Conservation (phyloP, 805 yeast genomes). For the Cyberlindnera samutprakarnensis region DNA sequence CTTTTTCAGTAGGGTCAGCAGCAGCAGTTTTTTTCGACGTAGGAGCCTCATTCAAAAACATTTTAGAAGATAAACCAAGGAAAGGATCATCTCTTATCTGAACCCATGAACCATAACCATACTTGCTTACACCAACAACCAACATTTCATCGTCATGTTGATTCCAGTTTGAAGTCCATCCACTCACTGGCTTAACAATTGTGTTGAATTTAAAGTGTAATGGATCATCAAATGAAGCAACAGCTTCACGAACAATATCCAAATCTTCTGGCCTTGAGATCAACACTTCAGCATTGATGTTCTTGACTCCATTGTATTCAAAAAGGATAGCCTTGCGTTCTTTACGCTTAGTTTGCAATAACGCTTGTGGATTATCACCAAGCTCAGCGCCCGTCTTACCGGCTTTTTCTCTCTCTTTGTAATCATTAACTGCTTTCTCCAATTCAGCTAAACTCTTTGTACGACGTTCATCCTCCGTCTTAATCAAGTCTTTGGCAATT, state of each 20-base stretch:
- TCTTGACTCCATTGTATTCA: conserved; percentile 81
- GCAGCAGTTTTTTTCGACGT: conserved; percentile 25
- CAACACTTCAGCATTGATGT: conserved; percentile 84
- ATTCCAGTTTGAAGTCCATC: conserved; percentile 89
- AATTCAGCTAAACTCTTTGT: conserved; percentile 44
- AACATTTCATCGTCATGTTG: conserved; percentile 79
- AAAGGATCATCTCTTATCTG: conserved; percentile 95
- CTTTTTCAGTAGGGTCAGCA: conserved; percentile 16
- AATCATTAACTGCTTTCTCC: conserved; percentile 53
- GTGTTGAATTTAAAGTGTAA: conserved; percentile 50
- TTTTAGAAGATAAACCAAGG: conserved; percentile 75
- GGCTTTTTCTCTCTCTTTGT: conserved; percentile 35
- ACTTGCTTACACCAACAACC: conserved; percentile 78
- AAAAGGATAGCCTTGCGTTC: conserved; percentile 88
- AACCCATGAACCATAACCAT: conserved; percentile 94
- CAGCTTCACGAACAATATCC: conserved; percentile 49
- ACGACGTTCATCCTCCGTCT: conserved; percentile 60
- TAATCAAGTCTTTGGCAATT: conserved; percentile 52
- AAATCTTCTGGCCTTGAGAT: conserved; percentile 81
- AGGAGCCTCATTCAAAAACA: conserved; percentile 54
- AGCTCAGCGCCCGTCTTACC: conserved; percentile 25
- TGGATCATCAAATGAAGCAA: conserved; percentile 53
- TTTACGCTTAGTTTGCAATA: conserved; percentile 58
- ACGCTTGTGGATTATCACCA: conserved; percentile 37
- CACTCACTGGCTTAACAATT: conserved; percentile 73